Percentiles rank a stretch among this genome's conserved stretches.
Conservation (phyloP, 495 filamentous ascomycete genomes). For the Margaritispora aquatica region DNA sequence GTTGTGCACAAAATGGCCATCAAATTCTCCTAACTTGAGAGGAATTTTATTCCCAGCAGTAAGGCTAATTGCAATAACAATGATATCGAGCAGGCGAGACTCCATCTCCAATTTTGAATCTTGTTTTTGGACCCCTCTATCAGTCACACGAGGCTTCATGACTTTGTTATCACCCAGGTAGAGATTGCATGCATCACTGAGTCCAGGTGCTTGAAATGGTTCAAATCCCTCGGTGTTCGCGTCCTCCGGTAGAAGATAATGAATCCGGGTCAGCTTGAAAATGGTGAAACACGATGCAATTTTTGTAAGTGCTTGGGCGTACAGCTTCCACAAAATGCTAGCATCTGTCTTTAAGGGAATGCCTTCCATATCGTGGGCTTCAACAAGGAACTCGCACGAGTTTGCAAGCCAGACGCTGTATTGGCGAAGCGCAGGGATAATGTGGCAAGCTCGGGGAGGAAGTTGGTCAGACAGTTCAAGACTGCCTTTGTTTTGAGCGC, state of each 20-base stretch:
- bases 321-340: slow-evolving; percentile 58
- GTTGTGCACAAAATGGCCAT: not conserved
- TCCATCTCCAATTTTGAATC: slow-evolving; percentile 68
- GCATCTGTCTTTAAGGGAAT: not conserved
- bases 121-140: slow-evolving; percentile 47
- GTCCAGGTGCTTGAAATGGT: slow-evolving; percentile 48
- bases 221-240: slow-evolving; percentile 68
- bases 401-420: slow-evolving; percentile 68
- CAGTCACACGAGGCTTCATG: slow-evolving; percentile 50
- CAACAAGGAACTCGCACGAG: not conserved
- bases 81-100: slow-evolving; percentile 58
- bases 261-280: slow-evolving; percentile 45
- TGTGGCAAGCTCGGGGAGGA: slow-evolving; percentile 54
- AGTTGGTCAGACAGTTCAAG: slow-evolving; percentile 29
- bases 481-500: slow-evolving; percentile 24
- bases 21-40: not conserved
- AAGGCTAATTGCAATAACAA: slow-evolving; percentile 58
- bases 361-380: not conserved
- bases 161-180: slow-evolving; percentile 28
- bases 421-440: slow-evolving; percentile 63
- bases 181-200: slow-evolving; percentile 22
- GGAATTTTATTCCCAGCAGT: slow-evolving; percentile 25
- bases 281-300: slow-evolving; percentile 55
- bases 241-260: slow-evolving; percentile 75
- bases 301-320: slow-evolving; percentile 59